phyloP scores from a whole-genome alignment of 352 stramenopile species.

The Globisporangium lucens region DNA sequence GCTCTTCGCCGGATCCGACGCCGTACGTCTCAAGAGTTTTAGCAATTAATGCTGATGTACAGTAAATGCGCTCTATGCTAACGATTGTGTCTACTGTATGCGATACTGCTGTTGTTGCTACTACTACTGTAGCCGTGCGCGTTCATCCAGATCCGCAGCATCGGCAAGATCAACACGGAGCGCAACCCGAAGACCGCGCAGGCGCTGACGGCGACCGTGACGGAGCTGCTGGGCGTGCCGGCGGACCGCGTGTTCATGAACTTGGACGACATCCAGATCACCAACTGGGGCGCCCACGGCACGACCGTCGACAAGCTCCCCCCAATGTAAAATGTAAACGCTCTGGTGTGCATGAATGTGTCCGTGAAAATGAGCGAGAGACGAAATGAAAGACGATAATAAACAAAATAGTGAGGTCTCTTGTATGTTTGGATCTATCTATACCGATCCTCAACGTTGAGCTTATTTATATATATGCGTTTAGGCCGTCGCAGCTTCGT shows the following conservation, averaged over 20 bases:
- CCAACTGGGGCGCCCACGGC: constrained; percentile 31
- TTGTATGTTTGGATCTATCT: no score
- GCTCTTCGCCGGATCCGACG: constrained; percentile 5
- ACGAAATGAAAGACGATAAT: background rate
- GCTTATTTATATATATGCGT: no score
- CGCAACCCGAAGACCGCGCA: constrained; percentile 25
- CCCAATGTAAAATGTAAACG: background rate
- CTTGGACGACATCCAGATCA: constrained; percentile 27
- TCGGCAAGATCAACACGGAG: constrained; percentile 26
- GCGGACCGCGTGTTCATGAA: constrained; percentile 37
- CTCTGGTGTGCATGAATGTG: background rate
- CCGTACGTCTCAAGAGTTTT: background rate
- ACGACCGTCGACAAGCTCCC: constrained; percentile 9
- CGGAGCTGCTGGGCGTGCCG: constrained; percentile 22
- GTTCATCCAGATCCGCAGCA: constrained; percentile 29
- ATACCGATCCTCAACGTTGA: no score
- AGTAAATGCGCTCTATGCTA: background rate
- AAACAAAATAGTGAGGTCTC: no score
- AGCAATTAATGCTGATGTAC: no score
- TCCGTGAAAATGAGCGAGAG: background rate
- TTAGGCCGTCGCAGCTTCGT: no score
- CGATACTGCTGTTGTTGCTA: background rate
- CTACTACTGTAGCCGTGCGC: constrained; percentile 16
- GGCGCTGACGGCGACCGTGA: constrained; percentile 12
- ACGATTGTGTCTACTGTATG: background rate